Conservation (phyloP, 495 filamentous ascomycete genomes). For the Bathelium albidoporum region DNA sequence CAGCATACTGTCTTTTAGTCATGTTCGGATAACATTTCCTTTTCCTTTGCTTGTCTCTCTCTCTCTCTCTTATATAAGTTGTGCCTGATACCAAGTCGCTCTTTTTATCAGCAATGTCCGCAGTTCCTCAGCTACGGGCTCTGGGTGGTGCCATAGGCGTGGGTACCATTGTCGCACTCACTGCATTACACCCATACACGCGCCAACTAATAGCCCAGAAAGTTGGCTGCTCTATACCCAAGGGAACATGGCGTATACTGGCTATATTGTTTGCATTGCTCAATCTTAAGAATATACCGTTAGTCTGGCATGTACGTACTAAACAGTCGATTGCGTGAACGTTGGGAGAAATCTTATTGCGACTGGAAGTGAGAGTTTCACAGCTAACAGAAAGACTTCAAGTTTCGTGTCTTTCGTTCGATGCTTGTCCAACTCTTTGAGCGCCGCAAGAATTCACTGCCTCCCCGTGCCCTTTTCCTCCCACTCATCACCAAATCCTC, state of each 20-base stretch:
- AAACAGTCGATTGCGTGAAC: too few species aligned
- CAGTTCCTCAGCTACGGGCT: background rate
- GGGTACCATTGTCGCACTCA: background rate
- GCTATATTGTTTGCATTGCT: constrained; percentile 43
- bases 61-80: background rate
- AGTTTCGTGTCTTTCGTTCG: constrained; percentile 55
- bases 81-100: background rate
- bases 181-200: background rate
- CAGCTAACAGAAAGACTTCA: background rate
- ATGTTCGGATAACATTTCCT: background rate
- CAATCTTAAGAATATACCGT: constrained; percentile 64
- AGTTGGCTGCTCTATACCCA: constrained; percentile 6
- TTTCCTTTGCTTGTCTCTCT: background rate
- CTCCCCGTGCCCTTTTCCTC: constrained; percentile 47
- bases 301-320: constrained; percentile 64
- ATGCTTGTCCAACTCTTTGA: constrained; percentile 46
- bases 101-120: background rate
- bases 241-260: constrained; percentile 41
- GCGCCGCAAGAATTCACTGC: constrained; percentile 1
- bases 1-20: background rate
- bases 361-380: background rate
- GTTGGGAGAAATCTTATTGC: too few species aligned
- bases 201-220: background rate
- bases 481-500: constrained; percentile 47
- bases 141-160: background rate